Base-by-base conservation (phyloP, 768 basidiomycete species). In the Termitomyces sp. region DNA sequence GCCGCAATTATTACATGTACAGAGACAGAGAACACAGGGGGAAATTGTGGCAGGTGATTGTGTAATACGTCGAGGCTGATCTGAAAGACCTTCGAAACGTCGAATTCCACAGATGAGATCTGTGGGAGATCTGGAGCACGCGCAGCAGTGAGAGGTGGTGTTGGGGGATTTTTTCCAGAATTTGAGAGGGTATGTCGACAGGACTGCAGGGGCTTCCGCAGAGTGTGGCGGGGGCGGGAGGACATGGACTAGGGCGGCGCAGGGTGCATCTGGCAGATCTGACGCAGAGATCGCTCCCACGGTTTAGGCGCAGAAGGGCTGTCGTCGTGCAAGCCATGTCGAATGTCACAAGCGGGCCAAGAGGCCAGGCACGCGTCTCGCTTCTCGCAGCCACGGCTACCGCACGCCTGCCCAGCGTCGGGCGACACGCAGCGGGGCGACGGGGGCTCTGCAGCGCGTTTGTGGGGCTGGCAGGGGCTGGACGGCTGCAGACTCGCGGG, bases 271-370 rank as follows among this genome's bases (percentile, higher is more conserved):
- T 37, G 59, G 44, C 4, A 42, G 39, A 52, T 37, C 22, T 49
- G 13, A n/a, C 6, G 18, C 24, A 34, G 44, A 22, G 6, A 57
- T 48, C 20, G 27, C 53, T 72, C 72, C 69, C 72, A 71, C 74
- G 72, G 66, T 75, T 71, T 59, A 46, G 65, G 51, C 70, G 65
- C 73, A 68, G 43, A 66, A 72, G 64, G 48, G 37, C n/a, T 52
- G 51, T 52, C 18, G 51, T 52, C 37, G 51, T 27, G n/a, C 51
- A 52, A 52, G 37, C 26, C 50, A 52, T 52, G 51, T 52, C 51
- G 26, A 39, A 39, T 34, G 50, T 39, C 50, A 51, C 50, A 37
- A 36, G 22, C 1, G 10, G 9, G n/a, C 31, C 55, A 47, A 42
- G 16, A 5, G 22, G 31, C 44, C 49, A 52, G 50, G 46, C 44